A percentile compares a stretch with the other conserved stretches of the same genome.
Conservation (phyloP, 129 eudicot species). For the sunflower (Helianthus annuus) region DNA sequence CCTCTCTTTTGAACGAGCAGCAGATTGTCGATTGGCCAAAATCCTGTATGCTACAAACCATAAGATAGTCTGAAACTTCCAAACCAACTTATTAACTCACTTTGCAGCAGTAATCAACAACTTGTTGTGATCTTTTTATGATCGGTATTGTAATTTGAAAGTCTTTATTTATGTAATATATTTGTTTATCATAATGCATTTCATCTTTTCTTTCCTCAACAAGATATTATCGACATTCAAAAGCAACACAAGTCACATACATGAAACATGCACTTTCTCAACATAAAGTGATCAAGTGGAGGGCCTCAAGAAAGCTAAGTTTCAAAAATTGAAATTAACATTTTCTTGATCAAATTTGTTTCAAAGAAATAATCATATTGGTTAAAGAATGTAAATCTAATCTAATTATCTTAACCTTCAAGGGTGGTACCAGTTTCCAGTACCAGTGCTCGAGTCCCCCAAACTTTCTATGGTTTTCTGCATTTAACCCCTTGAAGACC, state of each 20-base stretch:
- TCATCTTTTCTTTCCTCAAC: neutral
- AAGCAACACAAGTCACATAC: neutral
- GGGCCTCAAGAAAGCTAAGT: conserved; percentile 9
- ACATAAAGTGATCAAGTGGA: conserved; percentile 1
- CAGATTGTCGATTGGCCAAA: conserved; percentile 93
- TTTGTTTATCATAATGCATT: neutral
- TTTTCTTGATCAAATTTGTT: neutral
- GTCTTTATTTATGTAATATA: neutral
- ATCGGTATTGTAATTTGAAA: neutral
- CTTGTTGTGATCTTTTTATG: neutral
- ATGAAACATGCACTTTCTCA: neutral
- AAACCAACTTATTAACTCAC: conserved; percentile 8
- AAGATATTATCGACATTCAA: neutral
- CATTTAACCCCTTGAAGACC: too few species aligned
- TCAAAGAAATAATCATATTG: neutral
- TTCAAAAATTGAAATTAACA: neutral
- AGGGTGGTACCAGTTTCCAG: too few species aligned
- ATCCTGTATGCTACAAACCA: conserved; percentile 50
- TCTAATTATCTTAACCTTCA: neutral
- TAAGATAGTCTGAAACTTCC: conserved; percentile 28
- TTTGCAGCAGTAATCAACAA: neutral
- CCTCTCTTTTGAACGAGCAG: conserved; percentile 90
- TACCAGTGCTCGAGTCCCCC: too few species aligned
- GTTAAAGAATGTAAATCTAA: neutral
- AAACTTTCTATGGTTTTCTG: too few species aligned